Evolutionary conservation across 139 green algal genomes (phyloP).

Genomic region (Axilococcus clingmanii): DNA sequence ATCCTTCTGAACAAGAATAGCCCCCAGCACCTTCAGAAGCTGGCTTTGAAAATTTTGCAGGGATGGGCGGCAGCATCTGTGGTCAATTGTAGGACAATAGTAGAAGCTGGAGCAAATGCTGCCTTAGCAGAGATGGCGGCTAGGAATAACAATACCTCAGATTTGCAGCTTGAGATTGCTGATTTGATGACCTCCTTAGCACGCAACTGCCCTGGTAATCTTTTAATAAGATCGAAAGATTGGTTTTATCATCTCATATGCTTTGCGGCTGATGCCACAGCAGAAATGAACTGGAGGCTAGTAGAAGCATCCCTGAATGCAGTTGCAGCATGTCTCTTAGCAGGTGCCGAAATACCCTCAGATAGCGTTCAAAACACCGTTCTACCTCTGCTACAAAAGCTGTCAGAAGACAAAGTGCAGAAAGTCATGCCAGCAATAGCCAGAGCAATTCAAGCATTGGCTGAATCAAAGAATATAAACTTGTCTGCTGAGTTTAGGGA

Average conservation of each 20-base stretch:
- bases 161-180: too few species aligned
- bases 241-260: constrained; percentile 59
- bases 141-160: too few species aligned
- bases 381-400: constrained; percentile 29
- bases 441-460: background rate
- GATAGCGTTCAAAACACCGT: constrained; percentile 15
- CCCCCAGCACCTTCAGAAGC: too few species aligned
- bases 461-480: background rate
- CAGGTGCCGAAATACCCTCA: constrained; percentile 10
- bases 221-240: constrained; percentile 21
- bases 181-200: constrained; percentile 18
- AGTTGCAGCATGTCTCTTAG: constrained; percentile 30
- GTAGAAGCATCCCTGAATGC: constrained; percentile 18
- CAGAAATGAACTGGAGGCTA: constrained; percentile 11
- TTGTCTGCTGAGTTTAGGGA: constrained; percentile 6
- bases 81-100: too few species aligned
- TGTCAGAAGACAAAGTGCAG: constrained; percentile 9
- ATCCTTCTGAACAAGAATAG: too few species aligned
- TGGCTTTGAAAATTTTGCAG: too few species aligned
- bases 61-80: too few species aligned
- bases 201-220: constrained; percentile 1
- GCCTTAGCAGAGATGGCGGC: too few species aligned
- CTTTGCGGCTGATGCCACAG: constrained; percentile 54
- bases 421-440: constrained; percentile 1
- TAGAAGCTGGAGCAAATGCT: too few species aligned